Evolutionary conservation across 331 rosid species (phyloP).

Genomic region (Stylosanthes scabra): DNA sequence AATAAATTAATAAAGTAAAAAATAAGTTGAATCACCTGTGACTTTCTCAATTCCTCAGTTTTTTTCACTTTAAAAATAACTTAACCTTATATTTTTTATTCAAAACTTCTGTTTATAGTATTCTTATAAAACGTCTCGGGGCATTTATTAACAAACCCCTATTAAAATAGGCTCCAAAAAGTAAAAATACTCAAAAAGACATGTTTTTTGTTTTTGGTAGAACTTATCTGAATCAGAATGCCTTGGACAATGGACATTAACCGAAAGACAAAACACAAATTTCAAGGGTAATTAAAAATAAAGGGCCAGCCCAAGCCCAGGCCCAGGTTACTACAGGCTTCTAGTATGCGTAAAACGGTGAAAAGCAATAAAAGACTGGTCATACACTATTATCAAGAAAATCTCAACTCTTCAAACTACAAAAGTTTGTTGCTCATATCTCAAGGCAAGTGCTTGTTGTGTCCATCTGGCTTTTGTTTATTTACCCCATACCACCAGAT

Average conservation of each 20-base stretch:
- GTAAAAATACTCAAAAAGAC: too few species aligned
- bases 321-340: not conserved
- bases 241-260: not conserved
- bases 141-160: too few species aligned
- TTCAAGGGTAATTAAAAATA: not conserved
- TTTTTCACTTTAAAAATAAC: too few species aligned
- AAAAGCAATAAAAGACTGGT: not conserved
- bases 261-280: not conserved
- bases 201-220: too few species aligned
- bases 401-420: slow-evolving; percentile 3
- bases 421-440: slow-evolving; percentile 50
- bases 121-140: too few species aligned
- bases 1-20: too few species aligned
- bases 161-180: too few species aligned
- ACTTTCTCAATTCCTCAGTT: too few species aligned
- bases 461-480: slow-evolving; percentile 29
- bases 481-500: slow-evolving; percentile 14
- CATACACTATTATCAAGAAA: slow-evolving; percentile 44
- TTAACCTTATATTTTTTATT: too few species aligned
- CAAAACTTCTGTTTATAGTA: too few species aligned
- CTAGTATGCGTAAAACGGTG: not conserved
- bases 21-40: too few species aligned
- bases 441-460: slow-evolving; percentile 41
- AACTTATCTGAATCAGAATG: not conserved
- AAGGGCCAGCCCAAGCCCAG: not conserved